phyloP scores from a whole-genome alignment of 2,329 filamentous ascomycete species.

The Exserohilum rostratum region DNA sequence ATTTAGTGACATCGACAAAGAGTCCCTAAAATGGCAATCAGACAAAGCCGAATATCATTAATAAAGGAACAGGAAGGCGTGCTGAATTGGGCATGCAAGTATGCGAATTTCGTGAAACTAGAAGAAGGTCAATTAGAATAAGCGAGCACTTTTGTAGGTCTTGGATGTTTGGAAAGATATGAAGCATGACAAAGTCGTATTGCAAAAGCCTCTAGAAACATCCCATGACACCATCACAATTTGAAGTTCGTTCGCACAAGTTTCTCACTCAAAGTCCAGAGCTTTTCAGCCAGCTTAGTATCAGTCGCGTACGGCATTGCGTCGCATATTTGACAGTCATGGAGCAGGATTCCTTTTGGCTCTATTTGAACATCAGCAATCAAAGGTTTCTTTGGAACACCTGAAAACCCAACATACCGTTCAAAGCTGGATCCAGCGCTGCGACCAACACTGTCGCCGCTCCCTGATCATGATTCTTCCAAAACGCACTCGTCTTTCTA shows the following conservation, averaged over 20 bases:
- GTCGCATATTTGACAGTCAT: conserved; percentile 36
- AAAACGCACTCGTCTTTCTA: conserved; percentile 33
- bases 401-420: conserved; percentile 14
- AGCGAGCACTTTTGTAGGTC: too few species aligned
- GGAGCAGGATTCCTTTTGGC: conserved; percentile 29
- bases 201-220: too few species aligned
- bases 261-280: conserved; percentile 43
- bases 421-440: conserved; percentile 39
- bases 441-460: conserved; percentile 39
- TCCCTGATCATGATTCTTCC: conserved; percentile 44
- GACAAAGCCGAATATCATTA: too few species aligned
- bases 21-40: too few species aligned
- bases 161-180: too few species aligned
- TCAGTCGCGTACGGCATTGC: conserved; percentile 36
- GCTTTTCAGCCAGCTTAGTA: conserved; percentile 28
- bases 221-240: conserved; percentile 19
- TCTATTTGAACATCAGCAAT: conserved; percentile 18
- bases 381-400: not conserved
- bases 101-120: too few species aligned
- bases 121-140: too few species aligned
- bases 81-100: too few species aligned
- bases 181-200: too few species aligned
- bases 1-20: too few species aligned
- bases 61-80: too few species aligned
- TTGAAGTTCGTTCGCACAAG: conserved; percentile 33